These are phyloP conservation scores for Chlorella vulgaris DNA, from an alignment of 139 green algal species.

Conservation along the genomic window DNA sequence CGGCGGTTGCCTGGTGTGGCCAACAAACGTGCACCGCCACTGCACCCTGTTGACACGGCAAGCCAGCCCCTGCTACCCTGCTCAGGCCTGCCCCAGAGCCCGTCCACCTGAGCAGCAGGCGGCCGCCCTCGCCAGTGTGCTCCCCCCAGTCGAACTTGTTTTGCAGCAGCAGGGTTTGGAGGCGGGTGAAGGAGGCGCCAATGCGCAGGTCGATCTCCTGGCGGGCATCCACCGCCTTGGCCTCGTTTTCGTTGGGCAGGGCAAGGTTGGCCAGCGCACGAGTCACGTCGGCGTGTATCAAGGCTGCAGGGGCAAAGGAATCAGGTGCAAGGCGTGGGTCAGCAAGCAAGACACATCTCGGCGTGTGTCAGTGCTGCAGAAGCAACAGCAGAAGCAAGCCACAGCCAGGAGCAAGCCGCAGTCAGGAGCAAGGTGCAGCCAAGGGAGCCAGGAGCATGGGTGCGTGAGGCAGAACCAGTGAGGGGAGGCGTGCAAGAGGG, in stretches of 20 bases:
- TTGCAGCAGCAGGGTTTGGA: slow-evolving; percentile 95
- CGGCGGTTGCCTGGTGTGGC: too few relatives aligned
- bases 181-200: slow-evolving; percentile 94
- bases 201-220: slow-evolving; percentile 97
- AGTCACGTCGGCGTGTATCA: slow-evolving; percentile 69
- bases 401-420: too few relatives aligned
- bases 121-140: slow-evolving; percentile 1
- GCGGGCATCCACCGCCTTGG: slow-evolving; percentile 89
- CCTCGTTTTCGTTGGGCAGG: slow-evolving; percentile 76
- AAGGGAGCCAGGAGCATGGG: too few relatives aligned
- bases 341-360: too few relatives aligned
- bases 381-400: too few relatives aligned
- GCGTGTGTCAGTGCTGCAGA: too few relatives aligned
- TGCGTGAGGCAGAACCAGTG: background rate
- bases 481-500: background rate
- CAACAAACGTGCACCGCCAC: too few relatives aligned
- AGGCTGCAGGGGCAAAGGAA: slow-evolving; percentile 46
- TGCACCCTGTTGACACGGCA: too few relatives aligned
- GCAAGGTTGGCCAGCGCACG: slow-evolving; percentile 65
- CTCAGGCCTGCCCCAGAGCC: too few relatives aligned
- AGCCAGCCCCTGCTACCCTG: too few relatives aligned
- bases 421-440: too few relatives aligned
- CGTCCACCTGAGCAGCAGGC: slow-evolving; percentile 70
- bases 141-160: slow-evolving; percentile 79
- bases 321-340: background rate